phyloP scores from a whole-genome alignment of 2,329 filamentous ascomycete species.

The Fusarium papillatum region DNA sequence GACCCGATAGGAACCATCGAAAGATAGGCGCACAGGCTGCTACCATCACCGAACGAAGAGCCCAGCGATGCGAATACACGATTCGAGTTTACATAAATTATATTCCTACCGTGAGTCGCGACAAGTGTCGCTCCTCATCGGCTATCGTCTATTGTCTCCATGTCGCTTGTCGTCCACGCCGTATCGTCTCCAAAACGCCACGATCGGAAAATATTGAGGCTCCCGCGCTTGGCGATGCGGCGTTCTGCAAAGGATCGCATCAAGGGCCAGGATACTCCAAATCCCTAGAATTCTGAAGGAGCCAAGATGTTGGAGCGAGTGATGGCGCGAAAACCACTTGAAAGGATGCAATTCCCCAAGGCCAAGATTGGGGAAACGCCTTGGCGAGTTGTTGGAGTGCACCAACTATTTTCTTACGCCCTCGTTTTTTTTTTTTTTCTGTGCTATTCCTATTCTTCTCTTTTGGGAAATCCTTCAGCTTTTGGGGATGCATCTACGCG shows the following conservation, averaged over 20 bases:
- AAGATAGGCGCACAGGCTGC: neutral
- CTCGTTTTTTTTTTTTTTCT: neutral
- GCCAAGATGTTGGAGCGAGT: neutral
- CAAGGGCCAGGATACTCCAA: neutral
- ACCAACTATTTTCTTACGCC: neutral
- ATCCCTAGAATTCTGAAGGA: no score
- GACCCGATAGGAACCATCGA: neutral
- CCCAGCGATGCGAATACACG: neutral
- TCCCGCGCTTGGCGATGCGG: neutral
- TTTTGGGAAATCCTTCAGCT: neutral
- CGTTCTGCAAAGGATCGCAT: neutral
- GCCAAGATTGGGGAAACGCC: neutral
- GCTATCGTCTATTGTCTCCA: no score
- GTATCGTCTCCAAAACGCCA: neutral
- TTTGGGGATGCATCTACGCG: neutral
- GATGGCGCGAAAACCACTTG: neutral
- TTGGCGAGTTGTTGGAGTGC: neutral
- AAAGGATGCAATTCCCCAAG: neutral
- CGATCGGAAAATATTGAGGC: neutral
- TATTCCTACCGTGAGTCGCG: neutral
- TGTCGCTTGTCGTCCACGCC: neutral
- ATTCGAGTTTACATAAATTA: neutral
- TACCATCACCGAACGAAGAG: neutral
- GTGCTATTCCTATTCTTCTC: neutral
- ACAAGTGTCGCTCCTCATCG: neutral